phyloP scores from a whole-genome alignment of 148 eudicot species.

The Chenopodium quinoa region DNA sequence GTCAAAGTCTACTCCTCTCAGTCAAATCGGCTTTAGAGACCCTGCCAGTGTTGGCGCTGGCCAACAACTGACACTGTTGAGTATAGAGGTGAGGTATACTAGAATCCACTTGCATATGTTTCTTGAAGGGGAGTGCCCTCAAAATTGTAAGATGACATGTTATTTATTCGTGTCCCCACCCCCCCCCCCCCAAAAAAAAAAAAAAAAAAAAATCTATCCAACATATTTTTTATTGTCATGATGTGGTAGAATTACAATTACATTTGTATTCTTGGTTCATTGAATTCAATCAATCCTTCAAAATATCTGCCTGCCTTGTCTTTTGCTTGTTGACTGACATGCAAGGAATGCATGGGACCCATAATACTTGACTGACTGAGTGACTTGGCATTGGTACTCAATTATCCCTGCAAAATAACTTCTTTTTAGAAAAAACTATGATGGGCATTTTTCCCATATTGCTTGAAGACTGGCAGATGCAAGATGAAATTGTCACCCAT shows the following conservation, averaged over 20 bases:
- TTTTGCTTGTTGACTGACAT: not conserved
- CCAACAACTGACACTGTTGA: conserved; percentile 83
- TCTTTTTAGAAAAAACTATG: not conserved
- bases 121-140: not conserved
- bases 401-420: not conserved
- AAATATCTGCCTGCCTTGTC: not conserved
- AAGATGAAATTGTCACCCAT: not conserved
- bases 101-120: not conserved
- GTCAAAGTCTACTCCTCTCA: conserved; percentile 70
- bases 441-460: not conserved
- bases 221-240: not conserved
- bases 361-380: not conserved
- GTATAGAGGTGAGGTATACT: conserved; percentile 62
- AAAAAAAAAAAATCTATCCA: not conserved
- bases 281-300: not conserved
- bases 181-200: too few species aligned
- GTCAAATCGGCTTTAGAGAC: conserved; percentile 93
- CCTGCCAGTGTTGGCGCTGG: conserved; percentile 91
- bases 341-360: not conserved
- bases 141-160: not conserved
- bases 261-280: not conserved
- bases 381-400: not conserved
- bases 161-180: not conserved
- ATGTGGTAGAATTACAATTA: not conserved
- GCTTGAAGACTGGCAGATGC: not conserved